A percentile compares a stretch with the other conserved stretches of the same genome.
phyloP scores from a whole-genome alignment of 129 eudicot species.

The Chrysanthemum makinoi region DNA sequence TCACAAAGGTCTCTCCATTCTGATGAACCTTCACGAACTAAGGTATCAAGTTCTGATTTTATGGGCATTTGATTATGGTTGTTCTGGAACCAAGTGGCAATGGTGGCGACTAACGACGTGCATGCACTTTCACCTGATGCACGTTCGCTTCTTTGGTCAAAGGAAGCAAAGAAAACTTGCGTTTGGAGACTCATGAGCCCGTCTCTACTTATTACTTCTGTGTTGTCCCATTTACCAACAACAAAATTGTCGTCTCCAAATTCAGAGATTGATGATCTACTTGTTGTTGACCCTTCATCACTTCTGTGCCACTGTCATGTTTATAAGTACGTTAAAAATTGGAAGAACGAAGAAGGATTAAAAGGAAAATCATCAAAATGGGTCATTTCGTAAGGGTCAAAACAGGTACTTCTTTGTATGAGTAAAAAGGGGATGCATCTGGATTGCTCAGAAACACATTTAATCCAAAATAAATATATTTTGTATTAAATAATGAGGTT shows the following conservation, averaged over 20 bases:
- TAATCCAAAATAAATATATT: too few relatives aligned
- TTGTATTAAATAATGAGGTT: too few relatives aligned
- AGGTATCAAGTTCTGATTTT: conserved; percentile 53
- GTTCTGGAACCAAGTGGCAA: conserved; percentile 53
- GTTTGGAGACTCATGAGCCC: conserved; percentile 48
- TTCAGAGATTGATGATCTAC: conserved; percentile 38
- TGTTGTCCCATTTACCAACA: conserved; percentile 54
- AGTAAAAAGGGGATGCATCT: too few relatives aligned
- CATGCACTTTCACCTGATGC: conserved; percentile 71
- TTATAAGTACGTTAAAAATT: neutral
- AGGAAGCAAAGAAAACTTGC: conserved; percentile 56
- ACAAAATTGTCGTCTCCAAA: conserved; percentile 59
- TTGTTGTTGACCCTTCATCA: conserved; percentile 40
- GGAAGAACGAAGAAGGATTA: neutral
- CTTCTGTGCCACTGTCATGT: conserved; percentile 30
- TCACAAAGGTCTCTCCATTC: conserved; percentile 61
- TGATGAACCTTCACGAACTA: conserved; percentile 55
- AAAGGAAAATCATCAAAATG: too few relatives aligned
- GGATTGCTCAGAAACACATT: too few relatives aligned
- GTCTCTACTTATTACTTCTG: conserved; percentile 52
- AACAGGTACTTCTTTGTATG: too few relatives aligned
- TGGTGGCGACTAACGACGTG: conserved; percentile 53
- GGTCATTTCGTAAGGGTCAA: too few relatives aligned
- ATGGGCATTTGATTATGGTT: conserved; percentile 45
- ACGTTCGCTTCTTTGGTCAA: conserved; percentile 53